Percentiles rank a stretch among this genome's conserved stretches.
Conservation (phyloP, 495 filamentous ascomycete species). For the Podospora pseudocomata region DNA sequence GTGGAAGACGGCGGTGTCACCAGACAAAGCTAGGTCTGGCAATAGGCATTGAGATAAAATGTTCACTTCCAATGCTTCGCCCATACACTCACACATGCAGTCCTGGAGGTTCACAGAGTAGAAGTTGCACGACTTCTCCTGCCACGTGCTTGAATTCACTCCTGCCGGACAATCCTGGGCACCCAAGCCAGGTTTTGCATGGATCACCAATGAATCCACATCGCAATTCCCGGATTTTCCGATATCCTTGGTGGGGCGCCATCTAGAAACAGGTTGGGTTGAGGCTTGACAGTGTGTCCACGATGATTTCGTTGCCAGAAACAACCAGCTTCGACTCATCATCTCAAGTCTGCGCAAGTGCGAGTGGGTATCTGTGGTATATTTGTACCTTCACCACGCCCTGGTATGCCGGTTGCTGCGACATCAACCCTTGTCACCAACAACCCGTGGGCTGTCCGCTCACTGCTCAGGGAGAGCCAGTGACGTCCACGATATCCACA, state of each 20-base stretch:
- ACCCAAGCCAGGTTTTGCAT: neutral
- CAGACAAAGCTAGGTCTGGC: no score
- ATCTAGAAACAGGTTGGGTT: conserved; percentile 5
- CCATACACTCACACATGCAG: neutral
- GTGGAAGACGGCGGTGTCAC: no score
- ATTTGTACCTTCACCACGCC: conserved; percentile 12
- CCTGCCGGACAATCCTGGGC: neutral
- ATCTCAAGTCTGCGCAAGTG: conserved; percentile 8
- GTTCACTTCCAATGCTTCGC: neutral
- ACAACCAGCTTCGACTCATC: neutral
- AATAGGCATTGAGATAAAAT: neutral
- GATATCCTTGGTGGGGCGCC: conserved; percentile 15
- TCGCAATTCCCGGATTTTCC: conserved; percentile 15
- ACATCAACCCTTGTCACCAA: conserved; percentile 24
- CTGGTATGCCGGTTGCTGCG: conserved; percentile 24
- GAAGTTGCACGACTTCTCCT: neutral
- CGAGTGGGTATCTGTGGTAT: conserved; percentile 21
- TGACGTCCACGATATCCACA: neutral
- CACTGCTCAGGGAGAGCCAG: neutral
- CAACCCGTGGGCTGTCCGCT: conserved; percentile 22
- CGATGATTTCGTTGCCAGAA: neutral
- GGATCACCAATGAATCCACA: conserved; percentile 5
- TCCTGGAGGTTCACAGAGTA: neutral
- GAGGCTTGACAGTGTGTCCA: neutral
- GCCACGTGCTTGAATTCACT: neutral